Evolutionary conservation across 129 eudicot genomes (phyloP), one percentile per base, ranked within the genome.

Genomic region (Artemisia annua): DNA sequence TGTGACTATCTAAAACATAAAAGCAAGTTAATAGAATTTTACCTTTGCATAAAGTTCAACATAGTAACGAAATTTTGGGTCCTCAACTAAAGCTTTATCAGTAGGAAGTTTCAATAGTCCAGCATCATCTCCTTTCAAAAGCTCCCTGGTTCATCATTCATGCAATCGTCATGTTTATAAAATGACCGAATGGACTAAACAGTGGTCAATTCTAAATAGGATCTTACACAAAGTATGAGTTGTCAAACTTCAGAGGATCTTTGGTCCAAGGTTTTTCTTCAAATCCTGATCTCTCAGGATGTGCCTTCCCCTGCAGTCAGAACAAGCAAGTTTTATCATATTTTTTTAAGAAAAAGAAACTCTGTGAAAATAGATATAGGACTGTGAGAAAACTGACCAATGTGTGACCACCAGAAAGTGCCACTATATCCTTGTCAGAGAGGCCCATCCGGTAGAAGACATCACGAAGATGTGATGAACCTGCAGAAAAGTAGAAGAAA

Each of bases 341-440:
- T 10, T 49, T 28, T 51, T 20, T 11, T 30, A 39, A 63, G 15
- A 24, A 54, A 15, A 3, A 44, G 9, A 32, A 2, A 26, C 9
- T 16, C 11, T 67, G 24, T 35, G 44, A 64, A 18, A n/a, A 28
- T 30, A 24, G 9, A 50, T 60, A 18, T 19, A 53, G 11, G 14
- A 12, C 2, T 69, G 7, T 70, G 32, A 6, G 19, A 15, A 32
- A 74, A 56, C 74, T 50, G 72, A 95, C 99, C 94, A 95, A 76
- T 39, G 99, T 95, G 77, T 95, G 99, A 22, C 84, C 99, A 26
- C 99, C 99, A 7, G 99, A 90, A 58, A 95, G 88, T 70, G 97
- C 97, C 11, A 95, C 99, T 65, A 95, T 95, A 62, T 90, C 99
- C 70, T 80, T 85, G 84, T 90, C 99, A 43, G 95, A 70, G 48